Percentiles rank a stretch among this genome's conserved stretches.
These are phyloP conservation scores for Rosa lucieae DNA, from an alignment of 306 rosid species.

Conservation along the genomic window DNA sequence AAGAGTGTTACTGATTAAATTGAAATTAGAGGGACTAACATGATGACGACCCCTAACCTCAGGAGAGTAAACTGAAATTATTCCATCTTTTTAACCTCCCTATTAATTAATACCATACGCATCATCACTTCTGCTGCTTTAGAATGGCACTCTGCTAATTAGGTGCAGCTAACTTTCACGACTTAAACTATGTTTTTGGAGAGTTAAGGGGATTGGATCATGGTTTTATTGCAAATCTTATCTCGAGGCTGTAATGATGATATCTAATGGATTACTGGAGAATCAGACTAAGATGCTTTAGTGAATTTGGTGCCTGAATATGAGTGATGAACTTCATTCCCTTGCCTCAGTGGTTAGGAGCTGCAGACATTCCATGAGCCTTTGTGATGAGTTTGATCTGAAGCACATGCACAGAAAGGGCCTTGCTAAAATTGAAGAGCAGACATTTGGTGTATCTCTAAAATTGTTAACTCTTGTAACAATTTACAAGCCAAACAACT, in stretches of 20 bases:
- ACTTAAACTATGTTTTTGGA: background rate
- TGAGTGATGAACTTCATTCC: background rate
- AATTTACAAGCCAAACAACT: slow-evolving; percentile 13
- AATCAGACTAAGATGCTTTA: background rate
- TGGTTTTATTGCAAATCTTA: background rate
- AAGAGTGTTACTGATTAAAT: too few species aligned
- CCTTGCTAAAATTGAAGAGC: background rate
- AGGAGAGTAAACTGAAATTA: too few species aligned
- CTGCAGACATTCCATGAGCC: background rate
- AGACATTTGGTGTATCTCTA: background rate
- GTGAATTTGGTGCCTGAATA: background rate
- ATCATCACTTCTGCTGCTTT: background rate
- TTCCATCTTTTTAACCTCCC: too few species aligned
- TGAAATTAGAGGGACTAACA: too few species aligned
- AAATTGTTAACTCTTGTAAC: background rate
- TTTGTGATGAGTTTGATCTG: background rate
- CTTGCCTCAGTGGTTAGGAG: background rate
- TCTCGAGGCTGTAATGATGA: too few species aligned
- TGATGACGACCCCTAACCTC: too few species aligned
- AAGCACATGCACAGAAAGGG: background rate
- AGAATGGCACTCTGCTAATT: background rate
- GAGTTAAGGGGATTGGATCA: background rate
- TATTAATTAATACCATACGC: background rate
- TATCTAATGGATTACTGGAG: background rate
- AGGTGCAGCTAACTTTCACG: background rate